Percentiles rank a stretch among this genome's conserved stretches.
These are phyloP conservation scores for Oropetium thomaeum DNA, from an alignment of 176 grass and related monocot species.

Conservation along the genomic window DNA sequence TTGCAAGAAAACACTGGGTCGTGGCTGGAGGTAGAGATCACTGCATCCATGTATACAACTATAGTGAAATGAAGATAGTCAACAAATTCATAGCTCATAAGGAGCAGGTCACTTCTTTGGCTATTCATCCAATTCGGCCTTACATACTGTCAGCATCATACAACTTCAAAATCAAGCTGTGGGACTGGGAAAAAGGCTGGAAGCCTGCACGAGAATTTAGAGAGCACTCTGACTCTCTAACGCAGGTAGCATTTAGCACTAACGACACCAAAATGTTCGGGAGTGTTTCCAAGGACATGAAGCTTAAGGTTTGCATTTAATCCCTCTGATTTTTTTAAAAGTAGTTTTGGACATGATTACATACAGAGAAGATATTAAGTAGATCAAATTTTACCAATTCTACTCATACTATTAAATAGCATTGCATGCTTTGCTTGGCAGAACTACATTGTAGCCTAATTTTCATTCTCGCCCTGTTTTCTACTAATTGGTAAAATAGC, in stretches of 20 bases:
- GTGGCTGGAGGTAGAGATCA: conserved; percentile 66
- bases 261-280: conserved; percentile 50
- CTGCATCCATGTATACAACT: conserved; percentile 51
- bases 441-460: no score
- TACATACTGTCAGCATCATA: conserved; percentile 49
- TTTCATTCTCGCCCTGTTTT: no score
- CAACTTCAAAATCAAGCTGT: conserved; percentile 52
- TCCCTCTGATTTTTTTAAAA: no score
- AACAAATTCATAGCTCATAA: conserved; percentile 48
- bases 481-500: no score
- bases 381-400: no score
- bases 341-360: no score
- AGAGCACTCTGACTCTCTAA: conserved; percentile 42
- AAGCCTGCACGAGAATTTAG: conserved; percentile 43
- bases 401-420: no score
- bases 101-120: conserved; percentile 48
- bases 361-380: no score
- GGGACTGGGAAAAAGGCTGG: conserved; percentile 58
- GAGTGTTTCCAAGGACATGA: conserved; percentile 59
- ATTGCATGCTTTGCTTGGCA: no score
- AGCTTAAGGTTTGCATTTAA: conserved; percentile 46
- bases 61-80: conserved; percentile 49
- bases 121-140: conserved; percentile 47
- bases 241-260: conserved; percentile 50
- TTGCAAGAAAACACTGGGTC: conserved; percentile 58